These are phyloP conservation scores for Debaryomycetaceae sp. DNA, from an alignment of 1,139 yeast species.

Conservation along the genomic window DNA sequence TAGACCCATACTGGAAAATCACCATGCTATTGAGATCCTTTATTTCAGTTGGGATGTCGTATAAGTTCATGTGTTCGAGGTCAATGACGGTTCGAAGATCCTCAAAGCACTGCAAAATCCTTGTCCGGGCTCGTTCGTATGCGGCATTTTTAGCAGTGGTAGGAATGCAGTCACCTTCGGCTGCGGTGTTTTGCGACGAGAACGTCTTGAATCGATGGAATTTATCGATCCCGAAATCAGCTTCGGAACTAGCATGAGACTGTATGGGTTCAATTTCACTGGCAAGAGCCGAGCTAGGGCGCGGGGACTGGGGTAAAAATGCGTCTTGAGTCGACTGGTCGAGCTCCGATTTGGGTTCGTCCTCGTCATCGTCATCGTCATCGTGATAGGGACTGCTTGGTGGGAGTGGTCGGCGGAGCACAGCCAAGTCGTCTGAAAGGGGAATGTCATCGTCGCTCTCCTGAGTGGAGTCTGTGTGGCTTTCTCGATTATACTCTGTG, in stretches of 20 bases:
- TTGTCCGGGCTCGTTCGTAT: slow-evolving; percentile 17
- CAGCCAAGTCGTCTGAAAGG: slow-evolving; percentile 10
- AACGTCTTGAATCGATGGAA: slow-evolving; percentile 30
- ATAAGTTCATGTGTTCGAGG: slow-evolving; percentile 32
- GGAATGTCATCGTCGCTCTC: slow-evolving; percentile 14
- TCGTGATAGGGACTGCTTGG: neutral
- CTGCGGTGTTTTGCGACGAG: slow-evolving; percentile 15
- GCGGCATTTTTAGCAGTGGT: slow-evolving; percentile 1
- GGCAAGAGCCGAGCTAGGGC: neutral
- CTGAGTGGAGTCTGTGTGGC: slow-evolving; percentile 5
- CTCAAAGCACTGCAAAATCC: slow-evolving; percentile 30
- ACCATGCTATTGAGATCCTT: slow-evolving; percentile 43
- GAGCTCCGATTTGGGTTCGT: neutral
- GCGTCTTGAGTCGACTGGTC: neutral
- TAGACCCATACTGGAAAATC: slow-evolving; percentile 21
- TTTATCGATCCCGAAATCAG: slow-evolving; percentile 37
- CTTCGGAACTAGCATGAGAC: slow-evolving; percentile 24
- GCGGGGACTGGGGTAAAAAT: neutral
- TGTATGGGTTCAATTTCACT: slow-evolving; percentile 1
- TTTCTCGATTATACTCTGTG: slow-evolving; percentile 2
- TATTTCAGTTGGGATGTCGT: slow-evolving; percentile 42
- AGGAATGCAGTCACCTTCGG: slow-evolving; percentile 6
- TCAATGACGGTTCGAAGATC: slow-evolving; percentile 25
- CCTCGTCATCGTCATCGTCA: neutral
- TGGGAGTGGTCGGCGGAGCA: slow-evolving; percentile 19